Evolutionary conservation across 1,284 basidiomycete genomes (phyloP), one percentile per base, ranked within the genome.

Genomic region (Ustilago xerochloae): DNA sequence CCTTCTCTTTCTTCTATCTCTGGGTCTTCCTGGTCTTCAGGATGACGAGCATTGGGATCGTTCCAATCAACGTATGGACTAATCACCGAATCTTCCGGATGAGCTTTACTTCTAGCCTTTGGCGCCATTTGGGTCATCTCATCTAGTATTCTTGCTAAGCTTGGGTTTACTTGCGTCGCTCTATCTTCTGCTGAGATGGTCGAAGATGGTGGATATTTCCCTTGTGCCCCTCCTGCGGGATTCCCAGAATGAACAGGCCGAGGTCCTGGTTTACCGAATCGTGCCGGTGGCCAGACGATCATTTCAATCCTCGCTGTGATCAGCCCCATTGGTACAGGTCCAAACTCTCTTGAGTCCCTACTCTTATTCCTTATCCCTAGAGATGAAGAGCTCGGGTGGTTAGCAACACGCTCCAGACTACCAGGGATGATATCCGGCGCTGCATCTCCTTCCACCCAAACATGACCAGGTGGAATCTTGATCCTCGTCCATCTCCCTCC

Each of bases 371-470:
- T 16, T 2, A 49, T 6, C 3, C 20, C 30, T 20, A 32, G n/a
- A 3, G 36, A 16, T 24, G 22, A 50, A 45, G 55, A 52, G 36
- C 35, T 24, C n/a, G 62, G 52, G 26, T 55, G 48, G 64, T 51
- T 78, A 48, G 55, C 59, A 0, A 41, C 32, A 2, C 55, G 32
- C 47, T 66, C 58, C 20, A 57, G 43, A 45, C 45, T 28, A 18
- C 70, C 59, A 6, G 63, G 67, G 1, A 66, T 50, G 16, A 75
- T 61, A 16, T 70, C 59, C 3, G 84, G 86, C 28, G 79, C 82
- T 30, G 86, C 87, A 79, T 88, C 88, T 13, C 88, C 88, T 78
- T 88, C 88, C 48, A 88, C 84, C 87, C 87, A 88, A 39, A 85
- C 87, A 49, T 84, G 79, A 15, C 77, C 75, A 6, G 70, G 69